Evolutionary conservation across 1,284 basidiomycete genomes (phyloP).

Genomic region (Peniophora sp.): DNA sequence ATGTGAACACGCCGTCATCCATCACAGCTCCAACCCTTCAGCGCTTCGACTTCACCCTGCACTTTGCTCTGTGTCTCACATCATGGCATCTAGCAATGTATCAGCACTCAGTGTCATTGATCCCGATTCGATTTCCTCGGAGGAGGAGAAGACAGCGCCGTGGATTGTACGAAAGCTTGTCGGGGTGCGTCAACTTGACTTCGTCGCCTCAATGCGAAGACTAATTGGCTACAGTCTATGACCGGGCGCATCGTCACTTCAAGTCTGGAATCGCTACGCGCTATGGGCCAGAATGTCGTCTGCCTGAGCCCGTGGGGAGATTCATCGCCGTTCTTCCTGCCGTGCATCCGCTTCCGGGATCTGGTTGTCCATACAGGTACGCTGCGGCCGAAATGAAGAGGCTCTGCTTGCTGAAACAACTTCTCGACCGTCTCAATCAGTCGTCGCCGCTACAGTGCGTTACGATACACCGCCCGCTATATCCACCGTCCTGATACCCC

Average conservation of each 20-base stretch:
- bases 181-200: constrained; percentile 34
- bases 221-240: constrained; percentile 39
- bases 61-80: neutral
- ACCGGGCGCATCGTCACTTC: constrained; percentile 60
- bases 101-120: constrained; percentile 49
- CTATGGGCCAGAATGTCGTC: constrained; percentile 50
- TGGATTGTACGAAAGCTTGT: constrained; percentile 61
- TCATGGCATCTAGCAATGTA: constrained; percentile 10
- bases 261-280: constrained; percentile 52
- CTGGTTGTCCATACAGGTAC: constrained; percentile 52
- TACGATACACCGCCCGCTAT: neutral
- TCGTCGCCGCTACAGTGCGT: neutral
- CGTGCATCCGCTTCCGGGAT: constrained; percentile 58
- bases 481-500: neutral
- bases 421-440: neutral
- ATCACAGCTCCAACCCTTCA: neutral
- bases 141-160: constrained; percentile 49
- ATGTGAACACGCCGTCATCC: neutral
- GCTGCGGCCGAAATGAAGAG: constrained; percentile 39
- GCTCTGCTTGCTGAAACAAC: neutral
- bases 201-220: neutral
- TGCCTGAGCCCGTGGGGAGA: constrained; percentile 66
- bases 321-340: constrained; percentile 54
- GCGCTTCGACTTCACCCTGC: neutral
- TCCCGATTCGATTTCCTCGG: constrained; percentile 37